These are phyloP conservation scores for Candida adriatica DNA, from an alignment of 805 yeast genomes.

Conservation along the genomic window DNA sequence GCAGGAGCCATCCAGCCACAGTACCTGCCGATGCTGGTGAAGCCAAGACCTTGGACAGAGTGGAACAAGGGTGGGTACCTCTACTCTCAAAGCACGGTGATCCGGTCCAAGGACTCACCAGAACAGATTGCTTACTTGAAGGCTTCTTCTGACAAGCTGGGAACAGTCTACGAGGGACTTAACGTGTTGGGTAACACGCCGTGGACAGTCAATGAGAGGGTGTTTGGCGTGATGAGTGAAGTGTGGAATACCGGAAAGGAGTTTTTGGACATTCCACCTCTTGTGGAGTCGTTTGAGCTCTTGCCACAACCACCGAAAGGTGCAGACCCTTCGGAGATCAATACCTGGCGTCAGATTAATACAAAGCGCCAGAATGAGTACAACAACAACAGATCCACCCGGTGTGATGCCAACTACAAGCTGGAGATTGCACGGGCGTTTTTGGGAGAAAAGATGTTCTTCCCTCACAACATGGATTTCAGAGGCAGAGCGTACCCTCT, in stretches of 20 bases:
- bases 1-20: conserved; percentile 76
- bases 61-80: conserved; percentile 83
- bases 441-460: conserved; percentile 68
- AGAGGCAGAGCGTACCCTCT: conserved; percentile 83
- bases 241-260: conserved; percentile 85
- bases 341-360: conserved; percentile 61
- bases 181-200: conserved; percentile 82
- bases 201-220: conserved; percentile 81
- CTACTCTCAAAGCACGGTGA: conserved; percentile 52
- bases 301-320: conserved; percentile 55
- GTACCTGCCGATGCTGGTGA: conserved; percentile 82
- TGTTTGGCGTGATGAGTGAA: conserved; percentile 62
- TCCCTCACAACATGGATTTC: conserved; percentile 77
- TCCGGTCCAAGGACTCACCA: conserved; percentile 77
- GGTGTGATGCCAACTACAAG: conserved; percentile 92
- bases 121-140: conserved; percentile 86
- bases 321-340: conserved; percentile 65
- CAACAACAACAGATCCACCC: conserved; percentile 67
- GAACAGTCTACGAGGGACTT: conserved; percentile 67
- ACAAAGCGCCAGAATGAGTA: conserved; percentile 52
- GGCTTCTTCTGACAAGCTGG: conserved; percentile 72
- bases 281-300: conserved; percentile 36
- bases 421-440: conserved; percentile 93
- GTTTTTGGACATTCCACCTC: conserved; percentile 68
- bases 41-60: conserved; percentile 83